phyloP scores from a whole-genome alignment of 192 early-diverging fungal species.

The Backusella circina region DNA sequence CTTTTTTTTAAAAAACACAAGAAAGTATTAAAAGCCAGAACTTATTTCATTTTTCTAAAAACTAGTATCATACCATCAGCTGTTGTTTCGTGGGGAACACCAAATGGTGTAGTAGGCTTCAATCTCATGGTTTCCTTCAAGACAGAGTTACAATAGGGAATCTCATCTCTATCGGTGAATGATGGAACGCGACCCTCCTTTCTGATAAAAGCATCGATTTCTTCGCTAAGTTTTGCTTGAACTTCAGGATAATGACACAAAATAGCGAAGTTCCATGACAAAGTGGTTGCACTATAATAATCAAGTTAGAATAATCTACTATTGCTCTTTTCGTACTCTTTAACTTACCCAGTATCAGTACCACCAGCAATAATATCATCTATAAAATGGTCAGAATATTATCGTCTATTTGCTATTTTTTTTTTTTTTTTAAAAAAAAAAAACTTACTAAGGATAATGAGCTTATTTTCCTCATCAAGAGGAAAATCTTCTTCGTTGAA shows the following conservation, averaged over 20 bases:
- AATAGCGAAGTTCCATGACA: constrained; percentile 16
- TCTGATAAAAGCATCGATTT: constrained; percentile 9
- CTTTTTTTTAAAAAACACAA: not conserved
- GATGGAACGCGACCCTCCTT: not conserved
- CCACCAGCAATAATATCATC: constrained; percentile 10
- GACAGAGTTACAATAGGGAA: constrained; percentile 19
- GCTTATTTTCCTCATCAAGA: not conserved
- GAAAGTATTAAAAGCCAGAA: not conserved
- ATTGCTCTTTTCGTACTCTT: not conserved
- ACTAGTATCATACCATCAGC: constrained; percentile 3
- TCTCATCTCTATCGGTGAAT: not conserved
- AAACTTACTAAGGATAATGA: not conserved
- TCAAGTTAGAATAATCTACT: not conserved
- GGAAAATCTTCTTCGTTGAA: not conserved
- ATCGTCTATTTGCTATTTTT: not conserved
- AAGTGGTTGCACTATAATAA: constrained; percentile 2
- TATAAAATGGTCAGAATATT: not conserved
- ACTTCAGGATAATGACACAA: constrained; percentile 16
- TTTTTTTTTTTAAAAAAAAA: no score
- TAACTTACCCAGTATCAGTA: constrained; percentile 4
- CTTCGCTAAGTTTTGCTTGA: constrained; percentile 7
- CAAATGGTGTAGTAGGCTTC: not conserved
- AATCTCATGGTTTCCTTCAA: constrained; percentile 17
- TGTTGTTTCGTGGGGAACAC: constrained; percentile 2
- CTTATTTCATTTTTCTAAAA: not conserved